phyloP scores from a whole-genome alignment of 768 basidiomycete genomes.

The Kwoniella mangroviensis region DNA sequence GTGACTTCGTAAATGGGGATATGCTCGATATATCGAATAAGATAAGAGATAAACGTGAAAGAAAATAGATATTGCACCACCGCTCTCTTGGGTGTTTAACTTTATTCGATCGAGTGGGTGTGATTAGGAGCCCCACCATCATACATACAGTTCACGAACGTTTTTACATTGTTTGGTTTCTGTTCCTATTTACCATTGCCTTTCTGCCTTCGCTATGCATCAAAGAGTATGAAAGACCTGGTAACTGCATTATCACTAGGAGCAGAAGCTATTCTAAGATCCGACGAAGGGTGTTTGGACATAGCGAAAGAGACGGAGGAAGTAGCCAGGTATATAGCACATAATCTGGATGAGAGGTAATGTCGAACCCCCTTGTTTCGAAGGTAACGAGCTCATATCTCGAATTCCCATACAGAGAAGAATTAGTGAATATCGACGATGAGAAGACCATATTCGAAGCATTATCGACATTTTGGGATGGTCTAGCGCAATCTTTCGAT shows the following conservation, averaged over 20 bases:
- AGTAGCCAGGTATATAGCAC: constrained; percentile 36
- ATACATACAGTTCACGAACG: constrained; percentile 7
- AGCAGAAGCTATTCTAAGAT: constrained; percentile 13
- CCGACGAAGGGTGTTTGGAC: constrained; percentile 29
- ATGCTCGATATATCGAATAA: background rate
- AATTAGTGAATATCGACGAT: background rate
- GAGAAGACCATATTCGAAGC: constrained; percentile 23
- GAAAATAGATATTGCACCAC: background rate
- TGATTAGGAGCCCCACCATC: background rate
- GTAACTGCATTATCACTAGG: background rate
- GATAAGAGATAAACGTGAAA: constrained; percentile 3
- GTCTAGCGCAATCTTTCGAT: constrained; percentile 22
- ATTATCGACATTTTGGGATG: constrained; percentile 21
- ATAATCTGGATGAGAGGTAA: constrained; percentile 39
- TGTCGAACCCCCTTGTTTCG: constrained; percentile 5
- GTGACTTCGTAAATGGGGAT: background rate
- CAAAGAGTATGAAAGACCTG: background rate
- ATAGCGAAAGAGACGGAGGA: constrained; percentile 24
- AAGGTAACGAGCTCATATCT: too few species aligned
- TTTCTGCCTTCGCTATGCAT: background rate
- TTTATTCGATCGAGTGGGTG: too few species aligned
- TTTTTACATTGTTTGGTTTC: constrained; percentile 6
- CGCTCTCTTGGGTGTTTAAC: too few species aligned
- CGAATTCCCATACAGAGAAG: constrained; percentile 1
- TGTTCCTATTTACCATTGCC: background rate